Evolutionary conservation across 148 eudicot species (phyloP), one percentile per base, ranked within the genome.

Genomic region (Polygonum aviculare): DNA sequence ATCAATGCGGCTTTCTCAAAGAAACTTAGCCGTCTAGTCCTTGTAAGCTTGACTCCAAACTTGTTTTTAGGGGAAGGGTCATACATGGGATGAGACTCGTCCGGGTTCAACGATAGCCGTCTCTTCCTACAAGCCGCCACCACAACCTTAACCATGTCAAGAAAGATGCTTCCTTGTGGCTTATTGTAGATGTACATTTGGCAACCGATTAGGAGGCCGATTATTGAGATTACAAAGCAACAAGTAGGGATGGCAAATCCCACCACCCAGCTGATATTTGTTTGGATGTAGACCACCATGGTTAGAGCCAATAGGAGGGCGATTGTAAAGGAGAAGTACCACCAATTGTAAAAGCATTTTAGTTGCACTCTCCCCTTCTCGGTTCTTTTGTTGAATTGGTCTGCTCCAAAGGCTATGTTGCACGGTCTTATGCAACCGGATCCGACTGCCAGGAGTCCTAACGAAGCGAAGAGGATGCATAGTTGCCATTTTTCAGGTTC

Each of bases 341-440:
- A 90, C 90, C 90, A 92, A 60, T 89, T 85, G 86, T 88, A 92
- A 84, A 92, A 92, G n/a, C 87, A 84, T 31, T 84, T 57, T 21
- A 90, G 82, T 15, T 83, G 86, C 14, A 83, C 31, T 8, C 80
- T 49, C 0, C 97, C 97, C 35, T 86, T 85, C 35, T 85, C 80
- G 3, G 93, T 92, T 8, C 33, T 85, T 10, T 87, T 78, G 60
- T 92, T 90, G 59, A 92, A 86, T 72, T 90, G 95, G 69, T 92
- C 97, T 7, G 95, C 94, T 7, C 97, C 97, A 40, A 92, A 92
- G 60, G 90, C 97, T 10, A 92, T 89, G 85, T 86, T 87, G 82
- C 97, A 92, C 0, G 97, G 89, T 19, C 91, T 72, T 33, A 90
- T 83, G 69, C 88, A 81, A 0, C 95, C 93, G 3, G 95, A 82